Conservation (phyloP, 345 rosid genomes). For the Ricinus communis region DNA sequence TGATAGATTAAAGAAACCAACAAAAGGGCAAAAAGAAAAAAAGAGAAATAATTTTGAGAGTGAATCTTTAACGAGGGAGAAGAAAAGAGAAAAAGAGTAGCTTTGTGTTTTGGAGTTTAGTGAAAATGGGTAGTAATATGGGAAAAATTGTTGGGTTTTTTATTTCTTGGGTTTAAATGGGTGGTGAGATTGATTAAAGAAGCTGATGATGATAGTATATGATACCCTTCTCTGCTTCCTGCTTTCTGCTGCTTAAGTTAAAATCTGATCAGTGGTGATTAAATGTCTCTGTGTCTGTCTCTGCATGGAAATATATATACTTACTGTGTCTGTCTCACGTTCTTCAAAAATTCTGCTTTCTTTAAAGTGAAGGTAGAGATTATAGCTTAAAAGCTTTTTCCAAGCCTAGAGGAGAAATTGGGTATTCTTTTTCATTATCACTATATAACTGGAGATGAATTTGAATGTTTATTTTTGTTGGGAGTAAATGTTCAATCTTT, state of each 20-base stretch:
- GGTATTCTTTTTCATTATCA: neutral
- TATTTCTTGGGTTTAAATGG: slow-evolving; percentile 1
- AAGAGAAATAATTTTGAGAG: neutral
- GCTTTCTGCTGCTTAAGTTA: slow-evolving; percentile 4
- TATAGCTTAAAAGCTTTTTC: neutral
- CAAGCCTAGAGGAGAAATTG: neutral
- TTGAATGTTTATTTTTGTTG: neutral
- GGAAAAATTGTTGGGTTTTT: too few relatives aligned
- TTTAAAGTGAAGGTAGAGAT: neutral
- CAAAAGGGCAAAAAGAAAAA: too few relatives aligned
- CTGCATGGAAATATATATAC: slow-evolving; percentile 7
- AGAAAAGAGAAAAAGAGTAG: neutral
- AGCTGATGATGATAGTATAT: too few relatives aligned
- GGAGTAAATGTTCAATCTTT: slow-evolving; percentile 4
- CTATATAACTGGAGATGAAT: too few relatives aligned
- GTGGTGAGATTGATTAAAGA: too few relatives aligned
- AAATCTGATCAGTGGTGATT: slow-evolving; percentile 19
- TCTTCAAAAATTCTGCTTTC: slow-evolving; percentile 12
- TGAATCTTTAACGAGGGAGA: neutral
- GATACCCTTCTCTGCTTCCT: neutral
- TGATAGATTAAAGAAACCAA: slow-evolving; percentile 15
- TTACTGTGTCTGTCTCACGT: slow-evolving; percentile 8
- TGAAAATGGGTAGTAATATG: neutral
- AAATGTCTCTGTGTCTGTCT: slow-evolving; percentile 10
- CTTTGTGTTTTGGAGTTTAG: slow-evolving; percentile 12